phyloP scores from a whole-genome alignment of 352 stramenopile species.

The Pythium aphanidermatum region DNA sequence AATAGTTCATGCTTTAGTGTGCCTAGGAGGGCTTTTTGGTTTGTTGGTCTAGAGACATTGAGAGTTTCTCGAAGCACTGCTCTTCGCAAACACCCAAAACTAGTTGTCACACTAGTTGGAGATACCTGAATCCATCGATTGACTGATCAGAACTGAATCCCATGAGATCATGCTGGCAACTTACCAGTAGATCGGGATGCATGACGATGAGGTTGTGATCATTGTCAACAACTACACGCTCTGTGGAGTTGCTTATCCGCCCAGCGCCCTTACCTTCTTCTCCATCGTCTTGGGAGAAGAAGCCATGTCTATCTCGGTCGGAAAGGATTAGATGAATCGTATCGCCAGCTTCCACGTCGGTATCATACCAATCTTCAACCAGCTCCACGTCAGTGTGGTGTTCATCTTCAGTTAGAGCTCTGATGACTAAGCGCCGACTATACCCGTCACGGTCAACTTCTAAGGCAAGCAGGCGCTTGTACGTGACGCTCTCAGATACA shows the following conservation, averaged over 20 bases:
- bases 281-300: constrained; percentile 33
- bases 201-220: constrained; percentile 57
- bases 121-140: constrained; percentile 58
- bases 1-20: constrained; percentile 86
- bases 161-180: no score
- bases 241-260: not conserved
- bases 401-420: constrained; percentile 64
- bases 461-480: constrained; percentile 54
- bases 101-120: constrained; percentile 74
- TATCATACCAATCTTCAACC: constrained; percentile 73
- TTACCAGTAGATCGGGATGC: constrained; percentile 72
- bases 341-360: constrained; percentile 59
- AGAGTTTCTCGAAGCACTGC: constrained; percentile 65
- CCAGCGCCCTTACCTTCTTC: no score
- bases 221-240: constrained; percentile 19
- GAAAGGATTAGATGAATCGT: constrained; percentile 78
- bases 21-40: constrained; percentile 57
- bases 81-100: constrained; percentile 60
- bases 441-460: constrained; percentile 51
- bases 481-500: constrained; percentile 22
- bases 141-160: no score
- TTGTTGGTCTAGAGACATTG: constrained; percentile 47
- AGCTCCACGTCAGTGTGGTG: constrained; percentile 50
- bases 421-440: constrained; percentile 45
- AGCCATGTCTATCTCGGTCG: constrained; percentile 31